Evolutionary conservation across 164 flowering plant genomes (phyloP).

Genomic region (Sedum album): DNA sequence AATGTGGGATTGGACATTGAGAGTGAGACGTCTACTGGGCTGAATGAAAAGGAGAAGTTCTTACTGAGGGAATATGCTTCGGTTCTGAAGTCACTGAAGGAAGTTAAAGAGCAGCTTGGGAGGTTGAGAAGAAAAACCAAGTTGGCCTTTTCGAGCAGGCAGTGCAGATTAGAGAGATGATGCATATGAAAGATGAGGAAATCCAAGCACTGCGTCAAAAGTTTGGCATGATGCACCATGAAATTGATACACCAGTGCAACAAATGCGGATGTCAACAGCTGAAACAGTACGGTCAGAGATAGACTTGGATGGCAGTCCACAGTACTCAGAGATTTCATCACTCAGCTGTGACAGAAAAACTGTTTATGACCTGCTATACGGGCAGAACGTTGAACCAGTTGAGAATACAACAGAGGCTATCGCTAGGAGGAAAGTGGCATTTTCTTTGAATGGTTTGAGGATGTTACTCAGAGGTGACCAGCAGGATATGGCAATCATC

Average conservation of each 20-base stretch:
- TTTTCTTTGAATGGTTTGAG: constrained; percentile 10
- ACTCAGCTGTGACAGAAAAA: constrained; percentile 4
- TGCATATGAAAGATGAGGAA: constrained; percentile 49
- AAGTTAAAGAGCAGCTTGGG: constrained; percentile 46
- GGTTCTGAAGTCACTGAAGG: constrained; percentile 47
- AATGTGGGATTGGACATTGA: background rate
- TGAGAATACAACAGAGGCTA: constrained; percentile 3
- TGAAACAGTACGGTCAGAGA: constrained; percentile 8
- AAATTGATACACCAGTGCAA: constrained; percentile 11
- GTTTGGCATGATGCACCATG: constrained; percentile 14
- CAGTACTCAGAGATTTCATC: constrained; percentile 8
- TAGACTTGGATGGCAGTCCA: constrained; percentile 7
- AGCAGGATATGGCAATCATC: constrained; percentile 15
- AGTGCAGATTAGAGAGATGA: constrained; percentile 44
- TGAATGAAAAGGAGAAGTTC: constrained; percentile 55
- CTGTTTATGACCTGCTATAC: constrained; percentile 5
- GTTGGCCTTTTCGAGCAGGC: constrained; percentile 38
- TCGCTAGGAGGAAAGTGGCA: constrained; percentile 1
- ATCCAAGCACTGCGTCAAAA: constrained; percentile 35
- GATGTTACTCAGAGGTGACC: constrained; percentile 12
- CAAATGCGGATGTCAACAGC: background rate
- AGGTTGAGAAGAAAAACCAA: constrained; percentile 44
- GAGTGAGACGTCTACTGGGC: constrained; percentile 17
- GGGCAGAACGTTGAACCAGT: constrained; percentile 5
- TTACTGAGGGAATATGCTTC: constrained; percentile 52